Evolutionary conservation across 2,329 filamentous ascomycete species (phyloP), one percentile per base, ranked within the genome.

Genomic region (Arthrobotrys conoides): DNA sequence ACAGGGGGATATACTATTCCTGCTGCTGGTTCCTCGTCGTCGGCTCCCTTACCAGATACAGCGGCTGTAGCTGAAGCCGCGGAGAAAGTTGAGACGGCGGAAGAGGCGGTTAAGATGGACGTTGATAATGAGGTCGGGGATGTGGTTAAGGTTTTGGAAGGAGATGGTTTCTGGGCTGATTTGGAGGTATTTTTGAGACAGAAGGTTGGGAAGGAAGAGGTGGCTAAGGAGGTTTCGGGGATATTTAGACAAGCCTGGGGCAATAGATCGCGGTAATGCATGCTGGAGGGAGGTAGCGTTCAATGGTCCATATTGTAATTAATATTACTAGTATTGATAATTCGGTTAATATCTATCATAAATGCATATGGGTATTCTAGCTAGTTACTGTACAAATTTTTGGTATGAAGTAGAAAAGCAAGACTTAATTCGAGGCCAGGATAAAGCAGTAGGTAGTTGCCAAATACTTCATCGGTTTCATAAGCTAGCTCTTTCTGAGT

Each of bases 141-240:
- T 24, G 76, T 80, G 66, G 79, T 76, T 24, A 80, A 71, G 30
- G 88, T 91, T 20, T 83, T 97, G 80, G 86, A 89, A 82, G 91
- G 89, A 12, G 89, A 91, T 5, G 90, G 88, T 70, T 99, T 99
- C 83, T 99, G 96, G 96, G 85, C 85, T 8, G 96, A 98, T 86
- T 84, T 99, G 80, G 90, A 90, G 83, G 92, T 89, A 0, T 98
- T 95, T 84, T 83, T 99, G 84, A 86, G 90, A 83, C 92, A 94
- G 86, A 89, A 93, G 83, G 85, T 97, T 82, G 90, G 91, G 84
- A 92, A 96, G 83, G 90, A 87, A 65, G 84, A 83, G 1, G 87
- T 89, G 5, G 71, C 90, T 82, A 85, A 85, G 71, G 84, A 87
- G 83, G 92, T 91, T 0, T 89, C 89, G 81, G 88, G 90, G 82